Base-by-base conservation (phyloP, 2,329 filamentous ascomycete genomes). In the Trichoderma sp. region DNA sequence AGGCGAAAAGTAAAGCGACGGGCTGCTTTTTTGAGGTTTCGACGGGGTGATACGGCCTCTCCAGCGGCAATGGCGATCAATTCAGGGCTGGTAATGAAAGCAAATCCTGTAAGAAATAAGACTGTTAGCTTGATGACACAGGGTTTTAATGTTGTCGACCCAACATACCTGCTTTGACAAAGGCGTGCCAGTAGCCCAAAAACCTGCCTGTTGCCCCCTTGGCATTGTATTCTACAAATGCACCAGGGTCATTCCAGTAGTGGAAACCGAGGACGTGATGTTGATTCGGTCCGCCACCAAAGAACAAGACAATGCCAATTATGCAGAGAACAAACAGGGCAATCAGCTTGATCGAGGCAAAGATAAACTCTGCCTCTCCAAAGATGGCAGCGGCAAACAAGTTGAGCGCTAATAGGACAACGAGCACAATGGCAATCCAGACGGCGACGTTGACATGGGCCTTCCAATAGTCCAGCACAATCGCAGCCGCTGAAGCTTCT, bases 1-100 rank as follows among this genome's bases (percentile, higher is more conserved):
- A 90, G 83, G 70, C 88, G 86, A 79, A 82, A 88, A 72, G 89
- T 82, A 72, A 89, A 89, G 53, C 87, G 84, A 17, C 83, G 80
- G 5, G 87, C 86, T 0, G 88, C 88, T 79, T 88, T 89, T 67
- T 89, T 89, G 67, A 91, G 87, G 78, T 89, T 89, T 73, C 84
- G 83, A 63, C 87, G 84, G 2, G 89, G 89, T 25, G 88, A 86
- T 29, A 87, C 79, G 1, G 87, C 87, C 80, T 91, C 89, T 53
- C 87, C 89, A 5, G 88, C 89, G 1, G 89, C 87, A 67, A 89
- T 84, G 45, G 86, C 86, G 67, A 85, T 83, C 50, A 90, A 82
- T 74, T 92, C 90, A 17, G 87, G 86, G 1, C 85, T 87, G 6
- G 85, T 86, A 74, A 87, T 84, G 76, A 89, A 89, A 35, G 86